Conservation (phyloP, 805 yeast genomes). For the Debaryomyces maramus region DNA sequence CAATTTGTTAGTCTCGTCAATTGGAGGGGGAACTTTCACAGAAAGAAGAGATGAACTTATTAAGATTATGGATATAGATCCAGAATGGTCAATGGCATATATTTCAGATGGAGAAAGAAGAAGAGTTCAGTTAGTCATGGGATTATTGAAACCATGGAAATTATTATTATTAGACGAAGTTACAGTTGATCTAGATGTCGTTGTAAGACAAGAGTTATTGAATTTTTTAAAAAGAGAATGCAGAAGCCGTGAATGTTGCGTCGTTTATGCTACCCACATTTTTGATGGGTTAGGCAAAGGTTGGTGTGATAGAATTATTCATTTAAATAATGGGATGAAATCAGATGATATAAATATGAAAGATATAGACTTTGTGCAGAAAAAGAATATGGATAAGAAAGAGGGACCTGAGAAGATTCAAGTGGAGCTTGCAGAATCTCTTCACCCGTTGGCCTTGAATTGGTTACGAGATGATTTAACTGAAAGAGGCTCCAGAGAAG, state of each 20-base stretch:
- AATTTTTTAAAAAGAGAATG: constrained; percentile 77
- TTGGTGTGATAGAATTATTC: constrained; percentile 87
- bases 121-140: constrained; percentile 92
- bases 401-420: constrained; percentile 18
- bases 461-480: constrained; percentile 61
- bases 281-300: constrained; percentile 83
- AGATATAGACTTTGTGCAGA: constrained; percentile 28
- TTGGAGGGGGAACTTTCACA: constrained; percentile 66
- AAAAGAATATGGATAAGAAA: constrained; percentile 1
- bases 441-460: constrained; percentile 71
- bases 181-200: constrained; percentile 92
- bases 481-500: constrained; percentile 55
- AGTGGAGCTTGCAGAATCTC: constrained; percentile 48
- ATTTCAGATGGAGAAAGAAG: constrained; percentile 95
- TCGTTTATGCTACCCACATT: constrained; percentile 93
- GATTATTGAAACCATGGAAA: constrained; percentile 87
- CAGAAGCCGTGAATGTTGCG: constrained; percentile 62
- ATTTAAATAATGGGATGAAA: constrained; percentile 66
- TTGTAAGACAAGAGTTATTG: constrained; percentile 76
- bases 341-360: constrained; percentile 35
- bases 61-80: constrained; percentile 78
- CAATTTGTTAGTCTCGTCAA: constrained; percentile 67
- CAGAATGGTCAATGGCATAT: constrained; percentile 88
- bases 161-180: constrained; percentile 90
- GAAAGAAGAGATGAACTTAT: constrained; percentile 78